A percentile compares a stretch with the other conserved stretches of the same genome.
phyloP scores from a whole-genome alignment of 2,329 filamentous ascomycete genomes.

The Bipolaris bicolor region DNA sequence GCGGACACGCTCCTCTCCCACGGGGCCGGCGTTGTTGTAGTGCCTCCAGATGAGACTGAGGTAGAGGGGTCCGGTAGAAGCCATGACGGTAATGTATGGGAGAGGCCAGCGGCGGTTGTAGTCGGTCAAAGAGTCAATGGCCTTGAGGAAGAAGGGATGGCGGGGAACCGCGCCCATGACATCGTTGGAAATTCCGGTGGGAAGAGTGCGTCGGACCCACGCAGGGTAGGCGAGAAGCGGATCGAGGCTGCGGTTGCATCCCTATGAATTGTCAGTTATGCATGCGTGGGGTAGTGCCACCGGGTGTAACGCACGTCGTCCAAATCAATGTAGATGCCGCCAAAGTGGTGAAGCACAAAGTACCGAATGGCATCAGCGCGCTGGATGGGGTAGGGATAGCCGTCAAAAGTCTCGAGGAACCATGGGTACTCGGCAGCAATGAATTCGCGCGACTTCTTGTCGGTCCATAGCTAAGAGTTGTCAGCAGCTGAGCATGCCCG shows the following conservation, averaged over 20 bases:
- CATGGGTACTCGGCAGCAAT: slow-evolving; percentile 72
- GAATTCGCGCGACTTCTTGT: slow-evolving; percentile 71
- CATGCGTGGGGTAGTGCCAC: background rate
- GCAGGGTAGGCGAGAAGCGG: slow-evolving; percentile 72
- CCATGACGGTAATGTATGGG: slow-evolving; percentile 81
- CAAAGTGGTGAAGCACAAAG: slow-evolving; percentile 77
- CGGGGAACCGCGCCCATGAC: slow-evolving; percentile 75
- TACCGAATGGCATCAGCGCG: slow-evolving; percentile 80
- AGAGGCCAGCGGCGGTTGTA: slow-evolving; percentile 73
- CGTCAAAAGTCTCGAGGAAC: slow-evolving; percentile 77
- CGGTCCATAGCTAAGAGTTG: slow-evolving; percentile 71
- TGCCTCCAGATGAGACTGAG: slow-evolving; percentile 77
- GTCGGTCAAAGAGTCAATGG: slow-evolving; percentile 69
- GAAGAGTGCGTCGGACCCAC: slow-evolving; percentile 72
- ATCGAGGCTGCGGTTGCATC: slow-evolving; percentile 71
- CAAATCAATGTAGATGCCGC: slow-evolving; percentile 81
- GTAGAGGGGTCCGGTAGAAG: slow-evolving; percentile 76
- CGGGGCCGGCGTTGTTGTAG: slow-evolving; percentile 63
- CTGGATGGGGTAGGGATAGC: slow-evolving; percentile 77
- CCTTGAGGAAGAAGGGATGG: slow-evolving; percentile 75
- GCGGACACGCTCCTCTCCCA: slow-evolving; percentile 63
- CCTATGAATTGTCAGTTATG: slow-evolving; percentile 50
- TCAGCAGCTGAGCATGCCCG: slow-evolving; percentile 28
- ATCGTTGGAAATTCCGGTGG: slow-evolving; percentile 82
- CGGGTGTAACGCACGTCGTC: slow-evolving; percentile 63